phyloP scores from a whole-genome alignment of 352 stramenopile genomes.

The Globisporangium lucens region DNA sequence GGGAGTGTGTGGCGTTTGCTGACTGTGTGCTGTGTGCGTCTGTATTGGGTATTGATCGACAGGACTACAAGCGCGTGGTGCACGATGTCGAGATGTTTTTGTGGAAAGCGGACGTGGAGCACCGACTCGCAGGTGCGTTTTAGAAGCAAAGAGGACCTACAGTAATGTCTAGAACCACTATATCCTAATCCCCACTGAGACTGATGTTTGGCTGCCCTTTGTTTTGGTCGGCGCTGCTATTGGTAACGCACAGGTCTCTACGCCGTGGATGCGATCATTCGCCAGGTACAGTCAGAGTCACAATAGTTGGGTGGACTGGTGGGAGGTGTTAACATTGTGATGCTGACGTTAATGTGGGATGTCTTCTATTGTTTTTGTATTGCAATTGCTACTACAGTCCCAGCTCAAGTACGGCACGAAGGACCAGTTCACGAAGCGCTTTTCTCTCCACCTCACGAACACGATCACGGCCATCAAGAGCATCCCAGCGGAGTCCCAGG shows the following conservation, averaged over 20 bases:
- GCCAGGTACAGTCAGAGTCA: conserved; percentile 38
- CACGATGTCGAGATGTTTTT: conserved; percentile 83
- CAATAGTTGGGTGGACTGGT: neutral
- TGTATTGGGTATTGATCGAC: neutral
- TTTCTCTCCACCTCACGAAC: conserved; percentile 63
- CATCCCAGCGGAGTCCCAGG: conserved; percentile 58
- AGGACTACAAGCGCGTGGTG: conserved; percentile 88
- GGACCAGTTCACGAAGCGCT: conserved; percentile 76
- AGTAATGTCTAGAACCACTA: neutral
- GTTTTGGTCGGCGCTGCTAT: neutral
- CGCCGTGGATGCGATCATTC: conserved; percentile 81
- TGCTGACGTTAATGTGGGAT: neutral
- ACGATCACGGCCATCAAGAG: conserved; percentile 75
- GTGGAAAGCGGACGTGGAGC: conserved; percentile 80
- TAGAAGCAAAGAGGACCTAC: neutral
- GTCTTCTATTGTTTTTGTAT: conserved; percentile 7
- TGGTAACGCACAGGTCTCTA: conserved; percentile 49
- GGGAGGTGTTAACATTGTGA: neutral
- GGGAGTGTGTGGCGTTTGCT: conserved; percentile 12
- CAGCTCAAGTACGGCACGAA: conserved; percentile 65
- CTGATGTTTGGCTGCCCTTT: neutral
- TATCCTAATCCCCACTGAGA: neutral
- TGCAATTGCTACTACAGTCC: conserved; percentile 30
- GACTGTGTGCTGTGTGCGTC: conserved; percentile 12
- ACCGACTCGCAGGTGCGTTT: conserved; percentile 61